Base-by-base conservation (phyloP, 2,329 filamentous ascomycete species). In the Clarireedia homoeocarpa region DNA sequence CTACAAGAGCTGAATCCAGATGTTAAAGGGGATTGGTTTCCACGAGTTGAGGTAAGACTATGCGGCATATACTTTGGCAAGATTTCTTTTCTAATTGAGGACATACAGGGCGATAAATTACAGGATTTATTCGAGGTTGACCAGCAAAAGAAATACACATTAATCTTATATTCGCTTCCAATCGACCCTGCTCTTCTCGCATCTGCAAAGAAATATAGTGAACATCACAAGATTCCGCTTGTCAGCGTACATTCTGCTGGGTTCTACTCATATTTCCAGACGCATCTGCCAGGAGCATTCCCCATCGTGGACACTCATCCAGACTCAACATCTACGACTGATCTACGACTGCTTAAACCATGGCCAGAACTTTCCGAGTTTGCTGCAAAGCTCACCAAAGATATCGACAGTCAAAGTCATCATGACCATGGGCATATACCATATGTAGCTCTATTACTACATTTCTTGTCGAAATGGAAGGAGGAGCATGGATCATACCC, bases 281-380 rank as follows among this genome's bases (percentile, higher is more conserved):
- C 95, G 27, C 77, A 82, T 63, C 75, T 96, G 27, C 86, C 89
- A 9, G 77, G 83, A n/a, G 82, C 85, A 27, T 96, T 95, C 65
- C 91, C 92, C 5, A 88, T 99, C 56, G 88, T 99, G 60, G 92
- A 99, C 69, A 97, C 94, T 46, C 94, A 99, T 67, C 94, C 94
- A 0, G 91, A 95, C 61, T 84, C 89, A 42, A 88, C 89, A 40
- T 84, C 89, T 6, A 94, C 84, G 0, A 85, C 88, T 56, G 94
- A 99, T 65, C 78, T 99, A 36, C 85, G 94, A 50, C 77, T 99
- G 12, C 74, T 96, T 4, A 81, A 79, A 36, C 92, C 94, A 38
- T 99, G 94, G 92, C 81, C 86, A 20, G 91, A 94, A 68, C 79
- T 99, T 14, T 70, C 76, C 2, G 75, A 80, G 3, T 91, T 91